A percentile compares a stretch with the other conserved stretches of the same genome.
Conservation (phyloP, 176 grass and related monocot genomes). For the Avena sativa region DNA sequence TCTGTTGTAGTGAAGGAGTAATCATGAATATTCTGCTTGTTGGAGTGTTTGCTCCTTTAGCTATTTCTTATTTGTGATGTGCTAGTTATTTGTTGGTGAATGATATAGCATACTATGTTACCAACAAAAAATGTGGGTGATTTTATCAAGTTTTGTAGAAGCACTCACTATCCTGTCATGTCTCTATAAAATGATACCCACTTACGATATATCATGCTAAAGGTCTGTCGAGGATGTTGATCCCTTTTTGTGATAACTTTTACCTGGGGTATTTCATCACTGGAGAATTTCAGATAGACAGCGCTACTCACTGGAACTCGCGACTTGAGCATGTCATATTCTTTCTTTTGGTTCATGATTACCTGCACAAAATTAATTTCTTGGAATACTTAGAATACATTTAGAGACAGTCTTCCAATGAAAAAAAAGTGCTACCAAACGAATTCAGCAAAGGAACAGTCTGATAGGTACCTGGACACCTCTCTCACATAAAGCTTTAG, state of each 20-base stretch:
- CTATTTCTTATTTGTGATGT: conserved; percentile 20
- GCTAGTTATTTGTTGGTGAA: not conserved
- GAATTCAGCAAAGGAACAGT: not conserved
- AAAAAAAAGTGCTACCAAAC: not conserved
- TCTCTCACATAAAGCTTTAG: conserved; percentile 62
- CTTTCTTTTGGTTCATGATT: conserved; percentile 70
- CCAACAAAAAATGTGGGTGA: not conserved
- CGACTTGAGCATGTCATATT: conserved; percentile 64
- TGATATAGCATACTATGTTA: not conserved
- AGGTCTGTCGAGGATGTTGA: not conserved
- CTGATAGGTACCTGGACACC: conserved; percentile 64
- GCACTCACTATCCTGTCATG: not conserved
- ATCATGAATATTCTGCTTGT: conserved; percentile 18
- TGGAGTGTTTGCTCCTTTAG: conserved; percentile 16
- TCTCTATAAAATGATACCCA: not conserved
- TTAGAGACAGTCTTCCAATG: not conserved
- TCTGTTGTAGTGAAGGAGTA: conserved; percentile 45
- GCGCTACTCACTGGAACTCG: conserved; percentile 52
- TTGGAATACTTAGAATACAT: not conserved
- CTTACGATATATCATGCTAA: not conserved
- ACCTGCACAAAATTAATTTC: conserved; percentile 57
- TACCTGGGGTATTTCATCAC: conserved; percentile 65
- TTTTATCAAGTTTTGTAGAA: conserved; percentile 8
- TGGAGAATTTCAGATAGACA: conserved; percentile 65
- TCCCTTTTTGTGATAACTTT: conserved; percentile 21